Conservation (phyloP, 2,329 filamentous ascomycete genomes). For the Stachybotrys echinatus region DNA sequence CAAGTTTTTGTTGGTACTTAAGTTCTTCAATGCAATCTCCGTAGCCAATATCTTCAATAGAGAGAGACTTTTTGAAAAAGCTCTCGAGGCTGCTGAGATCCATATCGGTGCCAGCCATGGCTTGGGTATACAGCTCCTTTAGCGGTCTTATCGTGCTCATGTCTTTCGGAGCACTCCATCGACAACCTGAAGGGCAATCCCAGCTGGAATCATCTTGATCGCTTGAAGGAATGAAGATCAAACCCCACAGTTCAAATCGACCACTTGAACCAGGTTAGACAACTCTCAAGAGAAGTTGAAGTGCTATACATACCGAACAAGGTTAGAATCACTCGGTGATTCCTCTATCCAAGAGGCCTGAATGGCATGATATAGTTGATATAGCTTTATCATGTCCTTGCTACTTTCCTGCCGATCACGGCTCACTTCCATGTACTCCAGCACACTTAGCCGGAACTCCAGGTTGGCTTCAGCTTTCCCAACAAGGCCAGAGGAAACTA, state of each 20-base stretch:
- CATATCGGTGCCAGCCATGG: not conserved
- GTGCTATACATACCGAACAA: not conserved
- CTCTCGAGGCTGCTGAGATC: not conserved
- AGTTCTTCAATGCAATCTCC: not conserved
- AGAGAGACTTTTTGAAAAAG: not conserved
- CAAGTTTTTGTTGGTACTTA: not conserved
- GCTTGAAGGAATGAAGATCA: not conserved
- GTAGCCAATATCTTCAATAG: not conserved
- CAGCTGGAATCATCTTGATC: not conserved
- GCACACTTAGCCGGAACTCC: not conserved
- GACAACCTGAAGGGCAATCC: not conserved
- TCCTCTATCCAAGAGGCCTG: not conserved
- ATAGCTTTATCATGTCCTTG: not conserved
- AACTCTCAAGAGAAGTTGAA: not conserved
- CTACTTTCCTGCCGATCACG: too few species aligned
- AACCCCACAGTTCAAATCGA: not conserved
- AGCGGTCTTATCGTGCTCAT: not conserved
- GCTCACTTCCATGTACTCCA: not conserved
- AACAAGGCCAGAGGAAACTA: not conserved
- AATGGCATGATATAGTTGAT: not conserved
- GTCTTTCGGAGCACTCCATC: not conserved
- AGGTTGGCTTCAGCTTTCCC: not conserved
- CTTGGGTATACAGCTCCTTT: not conserved
- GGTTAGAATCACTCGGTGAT: not conserved
- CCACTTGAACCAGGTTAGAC: not conserved